A percentile compares a stretch with the other conserved stretches of the same genome.
These are phyloP conservation scores for Phialemoniopsis sp. DNA, from an alignment of 2,329 filamentous ascomycete species.

Conservation along the genomic window DNA sequence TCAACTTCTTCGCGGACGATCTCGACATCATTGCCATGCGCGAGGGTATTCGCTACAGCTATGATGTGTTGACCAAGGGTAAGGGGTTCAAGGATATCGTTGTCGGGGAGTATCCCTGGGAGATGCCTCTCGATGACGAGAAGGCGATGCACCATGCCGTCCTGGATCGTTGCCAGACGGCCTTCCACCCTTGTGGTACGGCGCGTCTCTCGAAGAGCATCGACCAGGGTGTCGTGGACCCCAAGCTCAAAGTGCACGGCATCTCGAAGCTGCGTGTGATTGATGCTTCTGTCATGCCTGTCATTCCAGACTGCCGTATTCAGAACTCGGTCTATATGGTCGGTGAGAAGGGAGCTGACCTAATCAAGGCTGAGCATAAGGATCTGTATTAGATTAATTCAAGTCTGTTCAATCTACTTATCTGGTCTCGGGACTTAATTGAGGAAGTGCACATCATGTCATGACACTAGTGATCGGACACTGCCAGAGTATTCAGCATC, in stretches of 20 bases:
- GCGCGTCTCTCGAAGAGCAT: conserved; percentile 46
- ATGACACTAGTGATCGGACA: too few relatives aligned
- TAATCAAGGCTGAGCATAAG: neutral
- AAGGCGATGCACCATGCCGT: conserved; percentile 52
- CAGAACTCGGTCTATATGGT: conserved; percentile 59
- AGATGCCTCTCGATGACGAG: conserved; percentile 52
- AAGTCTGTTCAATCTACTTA: too few relatives aligned
- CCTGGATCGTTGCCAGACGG: conserved; percentile 55
- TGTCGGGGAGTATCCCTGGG: conserved; percentile 52
- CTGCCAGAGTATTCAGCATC: too few relatives aligned
- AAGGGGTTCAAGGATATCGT: conserved; percentile 53
- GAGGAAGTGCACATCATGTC: too few relatives aligned
- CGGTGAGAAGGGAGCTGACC: conserved; percentile 40
- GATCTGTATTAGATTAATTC: too few relatives aligned
- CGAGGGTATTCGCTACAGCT: conserved; percentile 50
- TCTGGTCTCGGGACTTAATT: too few relatives aligned
- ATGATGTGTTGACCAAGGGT: conserved; percentile 54
- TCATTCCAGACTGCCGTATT: conserved; percentile 53
- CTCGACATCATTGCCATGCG: conserved; percentile 53
- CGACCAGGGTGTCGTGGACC: conserved; percentile 47
- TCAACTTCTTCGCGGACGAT: conserved; percentile 56
- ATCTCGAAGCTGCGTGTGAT: conserved; percentile 48
- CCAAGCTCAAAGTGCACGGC: conserved; percentile 46
- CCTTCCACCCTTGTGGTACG: conserved; percentile 56
- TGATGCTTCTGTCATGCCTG: conserved; percentile 52